phyloP scores from a whole-genome alignment of 2,329 filamentous ascomycete genomes.

The Cyphellophora europaea region DNA sequence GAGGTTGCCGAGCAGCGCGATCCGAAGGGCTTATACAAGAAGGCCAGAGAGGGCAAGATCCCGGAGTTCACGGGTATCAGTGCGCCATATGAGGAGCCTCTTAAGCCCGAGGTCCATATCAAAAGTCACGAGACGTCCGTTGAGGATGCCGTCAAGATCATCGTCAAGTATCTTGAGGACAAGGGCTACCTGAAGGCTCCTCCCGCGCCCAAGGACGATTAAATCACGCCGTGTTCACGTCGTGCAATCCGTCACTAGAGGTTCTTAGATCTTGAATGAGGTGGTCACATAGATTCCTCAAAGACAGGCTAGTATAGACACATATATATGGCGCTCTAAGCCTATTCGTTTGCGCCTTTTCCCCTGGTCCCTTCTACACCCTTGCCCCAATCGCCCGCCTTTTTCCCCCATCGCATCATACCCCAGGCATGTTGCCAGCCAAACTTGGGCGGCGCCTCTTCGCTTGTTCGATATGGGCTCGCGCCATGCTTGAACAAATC shows the following conservation, averaged over 20 bases:
- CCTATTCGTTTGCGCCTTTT: not conserved
- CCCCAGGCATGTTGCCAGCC: slow-evolving; percentile 46
- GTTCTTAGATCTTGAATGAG: too few relatives aligned
- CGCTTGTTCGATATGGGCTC: slow-evolving; percentile 35
- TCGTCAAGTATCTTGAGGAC: slow-evolving; percentile 66
- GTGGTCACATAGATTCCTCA: too few relatives aligned
- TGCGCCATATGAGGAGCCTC: slow-evolving; percentile 86
- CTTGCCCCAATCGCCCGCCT: slow-evolving; percentile 43
- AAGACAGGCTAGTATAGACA: too few relatives aligned
- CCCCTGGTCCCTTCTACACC: slow-evolving; percentile 32
- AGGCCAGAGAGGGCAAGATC: slow-evolving; percentile 85
- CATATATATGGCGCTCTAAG: too few relatives aligned
- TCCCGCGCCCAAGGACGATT: slow-evolving; percentile 12
- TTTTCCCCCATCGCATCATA: slow-evolving; percentile 43
- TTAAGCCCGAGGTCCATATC: slow-evolving; percentile 78
- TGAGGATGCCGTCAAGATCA: slow-evolving; percentile 79
- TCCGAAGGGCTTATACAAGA: slow-evolving; percentile 96
- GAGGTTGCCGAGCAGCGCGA: slow-evolving; percentile 91
- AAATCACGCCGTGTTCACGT: too few relatives aligned
- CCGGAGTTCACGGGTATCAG: slow-evolving; percentile 96
- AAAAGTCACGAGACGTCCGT: slow-evolving; percentile 72
- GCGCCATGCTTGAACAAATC: slow-evolving; percentile 33
- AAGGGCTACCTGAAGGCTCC: slow-evolving; percentile 49
- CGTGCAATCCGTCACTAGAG: too few relatives aligned
- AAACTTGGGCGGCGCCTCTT: slow-evolving; percentile 41